Base-by-base conservation (phyloP, 2,329 filamentous ascomycete genomes). In the Calonectria pseudoreteaudii region DNA sequence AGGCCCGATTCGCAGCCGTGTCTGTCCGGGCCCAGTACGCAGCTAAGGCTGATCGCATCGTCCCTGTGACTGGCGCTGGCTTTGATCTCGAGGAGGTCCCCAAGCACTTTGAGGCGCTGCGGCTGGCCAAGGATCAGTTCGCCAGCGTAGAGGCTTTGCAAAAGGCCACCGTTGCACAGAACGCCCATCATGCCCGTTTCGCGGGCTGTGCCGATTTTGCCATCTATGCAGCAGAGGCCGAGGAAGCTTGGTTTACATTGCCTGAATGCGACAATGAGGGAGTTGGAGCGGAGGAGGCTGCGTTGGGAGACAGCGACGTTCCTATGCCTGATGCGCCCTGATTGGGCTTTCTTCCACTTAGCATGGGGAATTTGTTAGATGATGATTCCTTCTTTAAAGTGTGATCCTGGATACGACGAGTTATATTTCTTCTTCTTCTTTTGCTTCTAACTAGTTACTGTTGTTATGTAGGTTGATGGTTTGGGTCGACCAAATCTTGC, bases 171-270 rank as follows among this genome's bases (percentile, higher is more conserved):
- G 75, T 72, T 1, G 76, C 75, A 6, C 78, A 77, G 9, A 66
- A 78, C 28, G 80, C 77, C 6, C 66, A 66, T 14, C 72, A 52
- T n/a, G 81, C 78, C 0, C 70, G 75, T 69, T 80, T 81, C 73
- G 81, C 81, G 14, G 80, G 78, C 2, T 80, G 75, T 49, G 77
- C 81, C 0, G 81, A 82, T 47, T 66, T 56, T 50, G 82, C 82
- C 1, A 38, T 74, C 10, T 83, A 77, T 52, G 81, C 81, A 4
- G 66, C 65, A 4, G 74, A 79, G 47, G 81, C 81, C 0, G 74
- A 75, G 30, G 77, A 77, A 53, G 81, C 81, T 23, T 67, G 73
- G 8, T 78, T 73, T 70, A 75, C 80, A 3, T 30, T 80, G 47
- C 34, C 62, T 8, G 20, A 62, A 3, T 18, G 6, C 3, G 28